Evolutionary conservation across 2,329 filamentous ascomycete species (phyloP).

Genomic region (Arthrobotrys iridis): DNA sequence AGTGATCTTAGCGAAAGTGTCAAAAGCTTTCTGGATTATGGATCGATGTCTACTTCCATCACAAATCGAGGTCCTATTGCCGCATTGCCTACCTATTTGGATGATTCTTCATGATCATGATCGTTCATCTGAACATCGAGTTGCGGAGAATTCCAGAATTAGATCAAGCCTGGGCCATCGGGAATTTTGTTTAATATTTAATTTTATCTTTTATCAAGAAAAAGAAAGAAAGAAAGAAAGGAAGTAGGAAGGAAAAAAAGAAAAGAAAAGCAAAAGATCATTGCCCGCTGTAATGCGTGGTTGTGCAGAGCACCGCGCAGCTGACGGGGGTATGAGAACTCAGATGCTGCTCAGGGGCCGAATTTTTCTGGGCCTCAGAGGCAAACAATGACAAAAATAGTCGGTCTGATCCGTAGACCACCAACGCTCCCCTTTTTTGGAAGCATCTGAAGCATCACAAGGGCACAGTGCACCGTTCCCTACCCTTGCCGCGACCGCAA

Average conservation of each 20-base stretch:
- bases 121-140: background rate
- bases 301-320: background rate
- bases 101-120: background rate
- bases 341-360: slow-evolving; percentile 22
- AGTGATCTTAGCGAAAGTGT: background rate
- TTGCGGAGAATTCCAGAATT: background rate
- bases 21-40: no score
- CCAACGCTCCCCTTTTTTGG: slow-evolving; percentile 27
- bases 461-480: slow-evolving; percentile 5
- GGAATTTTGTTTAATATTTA: background rate
- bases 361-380: slow-evolving; percentile 11
- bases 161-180: slow-evolving; percentile 4
- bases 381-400: slow-evolving; percentile 50
- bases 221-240: no score
- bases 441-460: slow-evolving; percentile 40
- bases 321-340: slow-evolving; percentile 14
- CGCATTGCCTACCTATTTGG: background rate
- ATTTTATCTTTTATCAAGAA: no score
- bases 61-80: background rate
- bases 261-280: no score
- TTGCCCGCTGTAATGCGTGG: background rate
- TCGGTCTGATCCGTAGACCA: slow-evolving; percentile 5
- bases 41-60: no score
- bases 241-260: no score
- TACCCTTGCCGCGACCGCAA: slow-evolving; percentile 25